A percentile compares a stretch with the other conserved stretches of the same genome.
These are phyloP conservation scores for Prototheca wickerhamii DNA, from an alignment of 163 green algal species.

Conservation along the genomic window DNA sequence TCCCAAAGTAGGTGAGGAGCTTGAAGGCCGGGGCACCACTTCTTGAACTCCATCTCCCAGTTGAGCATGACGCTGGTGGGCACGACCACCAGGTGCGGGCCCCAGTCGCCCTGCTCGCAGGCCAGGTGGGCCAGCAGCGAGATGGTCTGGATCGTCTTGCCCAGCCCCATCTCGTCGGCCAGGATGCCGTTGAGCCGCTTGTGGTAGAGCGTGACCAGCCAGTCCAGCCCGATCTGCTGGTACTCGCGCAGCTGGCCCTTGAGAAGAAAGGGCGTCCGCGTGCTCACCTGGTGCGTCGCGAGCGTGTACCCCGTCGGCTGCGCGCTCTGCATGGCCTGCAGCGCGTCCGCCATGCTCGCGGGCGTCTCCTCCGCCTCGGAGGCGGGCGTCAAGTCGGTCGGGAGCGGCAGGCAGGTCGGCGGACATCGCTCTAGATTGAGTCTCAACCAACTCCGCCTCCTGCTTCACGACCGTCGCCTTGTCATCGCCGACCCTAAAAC, in stretches of 20 bases:
- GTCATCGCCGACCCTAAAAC: constrained; percentile 18
- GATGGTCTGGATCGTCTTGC: constrained; percentile 96
- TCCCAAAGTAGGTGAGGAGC: constrained; percentile 95
- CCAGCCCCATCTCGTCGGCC: constrained; percentile 75
- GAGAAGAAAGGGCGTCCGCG: constrained; percentile 81
- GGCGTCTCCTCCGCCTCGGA: constrained; percentile 19
- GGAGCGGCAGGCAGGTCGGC: background rate
- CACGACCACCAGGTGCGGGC: constrained; percentile 98
- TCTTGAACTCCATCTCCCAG: constrained; percentile 87
- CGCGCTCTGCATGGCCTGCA: constrained; percentile 34
- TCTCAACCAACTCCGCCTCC: constrained; percentile 14
- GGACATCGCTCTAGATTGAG: too few relatives aligned
- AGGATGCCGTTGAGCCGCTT: constrained; percentile 81
- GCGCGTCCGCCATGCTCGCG: constrained; percentile 24
- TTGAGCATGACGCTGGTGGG: constrained; percentile 97
- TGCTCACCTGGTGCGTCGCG: constrained; percentile 22
- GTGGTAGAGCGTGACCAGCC: constrained; percentile 84
- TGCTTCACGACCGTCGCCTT: constrained; percentile 7
- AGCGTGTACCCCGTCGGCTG: constrained; percentile 79
- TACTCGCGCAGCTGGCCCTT: constrained; percentile 88
- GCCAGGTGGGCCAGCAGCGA: constrained; percentile 83
- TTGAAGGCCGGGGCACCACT: constrained; percentile 90
- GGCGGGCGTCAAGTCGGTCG: background rate
- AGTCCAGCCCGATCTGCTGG: constrained; percentile 94
- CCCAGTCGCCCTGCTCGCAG: constrained; percentile 83